Base-by-base conservation (phyloP, 2,329 filamentous ascomycete genomes). In the Calonectria leucothoes region DNA sequence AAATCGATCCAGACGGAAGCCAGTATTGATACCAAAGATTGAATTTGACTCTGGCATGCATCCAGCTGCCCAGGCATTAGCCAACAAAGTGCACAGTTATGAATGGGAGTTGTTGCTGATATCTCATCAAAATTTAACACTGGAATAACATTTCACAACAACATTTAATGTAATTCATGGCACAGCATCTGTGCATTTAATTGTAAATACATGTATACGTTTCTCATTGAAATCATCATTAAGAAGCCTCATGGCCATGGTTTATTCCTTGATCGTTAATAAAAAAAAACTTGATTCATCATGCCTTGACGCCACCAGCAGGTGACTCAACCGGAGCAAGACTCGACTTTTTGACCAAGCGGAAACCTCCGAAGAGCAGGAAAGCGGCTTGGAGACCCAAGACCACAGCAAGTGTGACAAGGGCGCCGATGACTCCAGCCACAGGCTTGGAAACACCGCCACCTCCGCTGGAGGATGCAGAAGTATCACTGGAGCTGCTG, bases 341-440 rank as follows among this genome's bases (percentile, higher is more conserved):
- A 5, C 82, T 82, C 14, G 86, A 86, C 84, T 88, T 89, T 82
- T 87, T 89, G 66, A 87, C 86, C 25, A 90, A 76, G 29, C 86
- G 86, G 74, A 89, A 77, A 14, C 88, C 88, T 7, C 83, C 85
- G 7, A 87, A 17, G 20, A 84, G 77, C 79, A 89, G 82, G 52
- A 88, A 80, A 17, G 88, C 80, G 12, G 82, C 86, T 81, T 89
- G 84, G 25, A 88, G 45, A 17, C 84, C 86, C 49, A 89, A 82
- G 20, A 91, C 84, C 14, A 89, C 87, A 12, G 86, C 85, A 6
- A 91, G 83, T 0, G 89, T 90, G 45, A 94, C 87, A 76, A 95
- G 83, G 52, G 95, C 94, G 55, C 94, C 93, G 65, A 97, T 95
- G 6, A 96, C 94, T 66, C 95, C 95, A 0, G 94, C 95, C n/a